Base-by-base conservation (phyloP, 352 stramenopile genomes). In the Pythium insidiosum region DNA sequence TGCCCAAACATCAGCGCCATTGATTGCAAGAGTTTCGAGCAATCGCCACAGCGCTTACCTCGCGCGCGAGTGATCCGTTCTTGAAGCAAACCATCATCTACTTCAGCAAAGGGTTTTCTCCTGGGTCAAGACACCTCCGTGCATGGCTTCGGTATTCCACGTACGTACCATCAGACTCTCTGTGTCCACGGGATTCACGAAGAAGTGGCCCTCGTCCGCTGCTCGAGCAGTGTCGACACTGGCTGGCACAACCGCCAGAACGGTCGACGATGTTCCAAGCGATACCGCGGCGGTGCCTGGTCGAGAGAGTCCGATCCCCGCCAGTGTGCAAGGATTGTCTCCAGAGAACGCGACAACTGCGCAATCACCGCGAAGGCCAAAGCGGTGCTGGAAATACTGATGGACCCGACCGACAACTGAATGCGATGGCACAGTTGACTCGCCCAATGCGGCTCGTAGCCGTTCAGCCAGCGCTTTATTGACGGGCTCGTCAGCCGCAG, bases 61-160 rank as follows among this genome's bases (percentile, higher is more conserved):
- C 57, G 24, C 83, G 73, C 11, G 73, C 73, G 24, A 95, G 63
- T 1, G 77, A 66, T 28, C 80, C 80, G 36, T 93, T 93, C 61
- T 92, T 90, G 63, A 88, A 92, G 34, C 83, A 89, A 28, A 92
- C 79, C 80, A 95, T 93, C 7, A 70, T 78, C 61, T 83, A 58
- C 3, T 44, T 18, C 18, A n/a, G n/a, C n/a, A n/a, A n/a, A n/a
- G n/a, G n/a, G n/a, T n/a, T n/a, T n/a, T n/a, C n/a, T n/a, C n/a
- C n/a, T n/a, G n/a, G n/a, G n/a, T n/a, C n/a, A n/a, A n/a, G n/a
- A n/a, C n/a, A n/a, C n/a, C n/a, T n/a, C n/a, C n/a, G n/a, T n/a
- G n/a, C n/a, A n/a, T n/a, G n/a, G n/a, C n/a, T n/a, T n/a, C n/a
- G n/a, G n/a, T n/a, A n/a, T n/a, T n/a, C n/a, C 25, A 21, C 19